A percentile compares a stretch with the other conserved stretches of the same genome.
phyloP scores from a whole-genome alignment of 2,329 filamentous ascomycete genomes.

The Trichoderma harzianum region DNA sequence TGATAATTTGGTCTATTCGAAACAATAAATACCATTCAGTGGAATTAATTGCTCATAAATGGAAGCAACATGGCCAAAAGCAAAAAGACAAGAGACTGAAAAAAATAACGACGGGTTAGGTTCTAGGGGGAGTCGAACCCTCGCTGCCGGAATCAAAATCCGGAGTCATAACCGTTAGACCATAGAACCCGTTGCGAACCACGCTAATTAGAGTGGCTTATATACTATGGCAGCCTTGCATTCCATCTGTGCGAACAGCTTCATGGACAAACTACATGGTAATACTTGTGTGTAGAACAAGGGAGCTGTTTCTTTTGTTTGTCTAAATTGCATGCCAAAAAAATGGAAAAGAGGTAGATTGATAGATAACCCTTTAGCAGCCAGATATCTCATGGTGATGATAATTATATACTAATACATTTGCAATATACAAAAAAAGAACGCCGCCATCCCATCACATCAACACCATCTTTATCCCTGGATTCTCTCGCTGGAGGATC shows the following conservation, averaged over 20 bases:
- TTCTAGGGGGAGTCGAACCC: conserved; percentile 20
- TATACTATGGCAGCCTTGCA: background rate
- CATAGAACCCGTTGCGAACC: conserved; percentile 12
- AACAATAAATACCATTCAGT: background rate
- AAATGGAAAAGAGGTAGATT: background rate
- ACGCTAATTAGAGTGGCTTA: background rate
- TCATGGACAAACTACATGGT: background rate
- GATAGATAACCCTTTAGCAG: background rate
- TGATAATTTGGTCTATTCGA: background rate
- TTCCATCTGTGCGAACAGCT: background rate
- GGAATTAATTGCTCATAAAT: background rate
- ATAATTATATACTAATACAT: background rate
- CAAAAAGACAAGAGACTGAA: background rate
- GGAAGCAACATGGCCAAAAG: background rate
- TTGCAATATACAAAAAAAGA: background rate
- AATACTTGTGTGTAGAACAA: too few species aligned
- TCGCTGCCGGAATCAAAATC: conserved; percentile 20
- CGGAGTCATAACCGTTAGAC: conserved; percentile 20
- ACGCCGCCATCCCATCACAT: conserved; percentile 14
- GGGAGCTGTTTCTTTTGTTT: background rate
- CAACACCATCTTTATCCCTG: conserved; percentile 31
- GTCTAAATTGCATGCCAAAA: background rate
- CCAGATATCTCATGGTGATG: background rate
- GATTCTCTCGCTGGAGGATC: conserved; percentile 31
- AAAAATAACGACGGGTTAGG: conserved; percentile 1